Base-by-base conservation (phyloP, 177 flowering plant species). In the Vitis hybrid region DNA sequence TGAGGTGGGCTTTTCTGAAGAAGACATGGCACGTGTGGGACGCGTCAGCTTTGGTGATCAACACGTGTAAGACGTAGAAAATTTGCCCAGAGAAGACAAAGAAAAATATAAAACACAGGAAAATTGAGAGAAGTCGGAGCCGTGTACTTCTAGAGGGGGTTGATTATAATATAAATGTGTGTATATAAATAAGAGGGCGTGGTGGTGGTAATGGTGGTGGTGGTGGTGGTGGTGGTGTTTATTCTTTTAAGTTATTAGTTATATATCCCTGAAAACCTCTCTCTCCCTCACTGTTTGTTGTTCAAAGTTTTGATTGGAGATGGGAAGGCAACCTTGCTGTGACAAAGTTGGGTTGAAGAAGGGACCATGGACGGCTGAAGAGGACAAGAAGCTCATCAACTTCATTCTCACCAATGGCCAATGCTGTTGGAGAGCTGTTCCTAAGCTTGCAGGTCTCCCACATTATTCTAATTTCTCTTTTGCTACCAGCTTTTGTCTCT, bases 391-490 rank as follows among this genome's bases (percentile, higher is more conserved):
- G 75, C 90, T 90, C 65, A 86, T 88, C 80, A 88, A 79, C 75
- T 90, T 90, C 84, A 89, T 90, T 70, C 86, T 90, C 70, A 86
- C 81, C 75, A 88, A 90, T 82, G 96, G 96, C 86, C 95, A 90
- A 83, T 90, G 92, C 80, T 90, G 95, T 72, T 90, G 95, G 95
- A 84, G 91, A 80, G 89, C 91, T 80, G 92, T 88, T 66, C 95
- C 95, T 69, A 88, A 88, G 79, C 89, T 90, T 73, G 89, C 95
- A 80, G 92, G 95, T 86, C 71, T 49, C 63, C 23, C 39, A 39
- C 17, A 17, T 11, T 21, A 14, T 48, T 23, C 17, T 17, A 0
- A 2, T n/a, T 12, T 57, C 61, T 56, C 49, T 21, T 26, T 8
- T 15, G 10, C n/a, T 26, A 26, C 30, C 30, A 26, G 30, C 30